Evolutionary conservation across 768 basidiomycete genomes (phyloP), one percentile per base, ranked within the genome.

Genomic region (Kwoniella botswanensis): DNA sequence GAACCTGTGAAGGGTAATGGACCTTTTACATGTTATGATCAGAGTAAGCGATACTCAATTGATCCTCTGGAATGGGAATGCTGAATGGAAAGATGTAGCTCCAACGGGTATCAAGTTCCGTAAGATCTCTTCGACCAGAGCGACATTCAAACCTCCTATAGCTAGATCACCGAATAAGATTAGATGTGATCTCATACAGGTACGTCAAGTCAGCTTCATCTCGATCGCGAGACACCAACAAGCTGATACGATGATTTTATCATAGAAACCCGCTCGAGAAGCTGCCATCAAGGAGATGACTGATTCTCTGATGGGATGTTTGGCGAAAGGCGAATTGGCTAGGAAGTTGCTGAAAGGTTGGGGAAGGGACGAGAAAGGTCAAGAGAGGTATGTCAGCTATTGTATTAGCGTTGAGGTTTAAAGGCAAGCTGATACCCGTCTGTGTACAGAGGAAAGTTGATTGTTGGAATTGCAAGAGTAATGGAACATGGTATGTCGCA

Each of bases 11-110:
- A 52, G 18, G 76, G 73, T 2, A 65, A 68, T 12, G 76, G 76
- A 1, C 74, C 74, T 11, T 78, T 57, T 44, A 58, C 65, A 7
- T 74, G 70, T 44, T 78, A 78, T 46, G 71, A 69, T 46, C 64
- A 63, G 6, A 65, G 76, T 76, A 24, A 66, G 76, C 46, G 18
- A 42, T 22, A n/a, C 29, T 10, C 17, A 26, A 17, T 21, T 46
- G 43, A n/a, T 42, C 18, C 43, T 17, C 3, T 62, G 15, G 15
- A n/a, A 50, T 9, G 15, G 17, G 21, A 44, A 24, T 26, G 44
- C 52, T 63, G 22, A 54, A 2, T 17, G 10, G 13, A 29, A 17
- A 18, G 1, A n/a, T 21, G 10, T 46, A 65, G 64, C 53, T 13
- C 64, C 64, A 4, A 65, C 46, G 2, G 46, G 22, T 17, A 59